Evolutionary conservation across 2,329 filamentous ascomycete species (phyloP), one percentile per base, ranked within the genome.

Genomic region (Pseudogymnoascus sp.): DNA sequence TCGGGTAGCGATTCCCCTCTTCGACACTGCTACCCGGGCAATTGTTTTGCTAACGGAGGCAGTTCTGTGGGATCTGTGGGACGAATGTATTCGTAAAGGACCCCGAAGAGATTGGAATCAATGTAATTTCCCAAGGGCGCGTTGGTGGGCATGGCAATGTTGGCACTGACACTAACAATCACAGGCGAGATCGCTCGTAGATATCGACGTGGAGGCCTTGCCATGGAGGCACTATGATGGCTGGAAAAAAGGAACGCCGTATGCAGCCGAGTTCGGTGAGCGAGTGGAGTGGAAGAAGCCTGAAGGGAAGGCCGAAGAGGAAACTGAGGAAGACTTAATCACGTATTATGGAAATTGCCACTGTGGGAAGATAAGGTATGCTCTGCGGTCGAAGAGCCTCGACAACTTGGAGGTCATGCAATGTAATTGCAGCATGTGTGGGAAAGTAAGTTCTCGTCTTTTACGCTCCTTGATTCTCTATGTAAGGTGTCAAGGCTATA

Each of bases 341-440:
- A 60, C 33, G 5, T 71, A 70, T 52, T 39, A 66, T 45, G 69
- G 67, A 11, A 67, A 67, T 33, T 72, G 70, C 33, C 69, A 71
- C 59, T 72, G 70, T 60, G 67, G 66, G 23, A 64, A 63, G 25
- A 62, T 71, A 12, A 63, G 62, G 6, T 71, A 66, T 59, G 64
- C 62, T 8, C 60, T 69, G 16, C 28, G 52, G 4, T 62, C 66
- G 4, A 65, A 66, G n/a, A 49, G 64, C 4, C 62, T 69, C 14
- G 62, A 68, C n/a, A 52, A 65, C 16, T 33, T 64, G 25, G 62
- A 65, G 38, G 60, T 67, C 8, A 65, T 67, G 8, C 38, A 45
- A 12, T 72, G 69, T 41, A 69, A 69, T 49, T 72, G 70, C 61
- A 69, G 67, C 58, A 60, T 68, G 35, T 72, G 70, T 63, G 65